These are phyloP conservation scores for Rhodotorula glutinis DNA, from an alignment of 1,284 basidiomycete species.

Conservation along the genomic window DNA sequence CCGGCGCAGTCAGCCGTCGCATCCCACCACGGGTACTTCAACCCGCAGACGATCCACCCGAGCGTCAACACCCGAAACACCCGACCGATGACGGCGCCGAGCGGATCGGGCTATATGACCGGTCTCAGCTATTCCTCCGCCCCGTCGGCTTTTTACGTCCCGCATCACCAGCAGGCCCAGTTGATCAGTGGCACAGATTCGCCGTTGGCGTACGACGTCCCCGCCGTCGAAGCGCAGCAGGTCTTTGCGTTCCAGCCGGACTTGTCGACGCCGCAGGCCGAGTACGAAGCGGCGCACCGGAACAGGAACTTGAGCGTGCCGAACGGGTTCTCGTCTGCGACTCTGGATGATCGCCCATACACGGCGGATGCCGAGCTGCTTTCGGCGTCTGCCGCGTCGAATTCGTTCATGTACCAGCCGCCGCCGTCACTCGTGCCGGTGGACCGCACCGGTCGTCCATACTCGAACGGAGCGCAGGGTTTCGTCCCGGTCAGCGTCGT, in stretches of 20 bases:
- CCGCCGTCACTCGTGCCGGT: constrained; percentile 1
- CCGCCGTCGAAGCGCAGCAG: neutral
- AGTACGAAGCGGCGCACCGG: constrained; percentile 1
- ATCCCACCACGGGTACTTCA: constrained; percentile 16
- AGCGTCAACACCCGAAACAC: constrained; percentile 39
- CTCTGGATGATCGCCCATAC: neutral
- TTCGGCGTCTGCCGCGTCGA: neutral
- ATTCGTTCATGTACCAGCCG: constrained; percentile 32
- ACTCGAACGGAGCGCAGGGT: neutral
- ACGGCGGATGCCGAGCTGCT: constrained; percentile 1
- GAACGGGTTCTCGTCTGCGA: neutral
- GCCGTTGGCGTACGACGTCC: neutral
- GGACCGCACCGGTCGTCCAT: neutral
- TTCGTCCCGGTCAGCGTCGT: constrained; percentile 21
- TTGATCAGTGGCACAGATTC: neutral
- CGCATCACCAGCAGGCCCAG: neutral
- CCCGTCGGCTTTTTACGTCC: constrained; percentile 29
- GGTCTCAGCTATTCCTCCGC: constrained; percentile 11
- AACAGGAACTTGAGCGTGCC: constrained; percentile 17
- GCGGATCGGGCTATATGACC: constrained; percentile 7
- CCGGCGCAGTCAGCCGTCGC: neutral
- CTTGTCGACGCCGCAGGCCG: neutral
- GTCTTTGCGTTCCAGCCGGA: neutral
- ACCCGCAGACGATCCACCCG: constrained; percentile 18
- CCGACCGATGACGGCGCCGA: constrained; percentile 39